These are phyloP conservation scores for Plasmodium reichenowi DNA, from an alignment of 169 alveolate species.

Conservation along the genomic window DNA sequence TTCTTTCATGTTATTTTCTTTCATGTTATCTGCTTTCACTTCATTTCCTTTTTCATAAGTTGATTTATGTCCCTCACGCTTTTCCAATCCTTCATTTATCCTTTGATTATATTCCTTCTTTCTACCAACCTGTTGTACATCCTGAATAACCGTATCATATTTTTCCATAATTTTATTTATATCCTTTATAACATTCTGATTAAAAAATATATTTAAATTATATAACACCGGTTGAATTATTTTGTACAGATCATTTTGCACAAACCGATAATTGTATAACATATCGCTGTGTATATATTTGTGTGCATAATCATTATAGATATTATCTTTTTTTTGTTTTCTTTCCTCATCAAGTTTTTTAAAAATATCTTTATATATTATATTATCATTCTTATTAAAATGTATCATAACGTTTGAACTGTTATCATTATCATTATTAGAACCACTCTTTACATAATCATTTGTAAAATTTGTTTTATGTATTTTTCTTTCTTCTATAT, in stretches of 20 bases:
- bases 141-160: constrained; percentile 25
- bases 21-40: background rate
- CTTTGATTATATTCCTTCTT: background rate
- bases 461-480: background rate
- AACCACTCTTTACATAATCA: background rate
- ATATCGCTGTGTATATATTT: constrained; percentile 46
- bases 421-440: background rate
- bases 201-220: constrained; percentile 47
- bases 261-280: constrained; percentile 14
- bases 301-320: constrained; percentile 21
- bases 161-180: constrained; percentile 5
- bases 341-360: constrained; percentile 33
- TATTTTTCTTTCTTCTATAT: background rate
- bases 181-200: constrained; percentile 26
- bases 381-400: background rate
- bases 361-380: constrained; percentile 21
- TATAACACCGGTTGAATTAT: constrained; percentile 34
- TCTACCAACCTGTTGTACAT: background rate
- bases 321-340: constrained; percentile 16
- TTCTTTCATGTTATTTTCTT: background rate
- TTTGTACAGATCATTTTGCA: constrained; percentile 17
- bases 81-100: background rate
- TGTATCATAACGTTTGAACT: too few relatives aligned
- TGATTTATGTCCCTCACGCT: too few relatives aligned
- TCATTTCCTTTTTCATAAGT: background rate